Evolutionary conservation across 2,329 filamentous ascomycete genomes (phyloP), one percentile per base, ranked within the genome.

Genomic region (Aureobasidium mangrovei): DNA sequence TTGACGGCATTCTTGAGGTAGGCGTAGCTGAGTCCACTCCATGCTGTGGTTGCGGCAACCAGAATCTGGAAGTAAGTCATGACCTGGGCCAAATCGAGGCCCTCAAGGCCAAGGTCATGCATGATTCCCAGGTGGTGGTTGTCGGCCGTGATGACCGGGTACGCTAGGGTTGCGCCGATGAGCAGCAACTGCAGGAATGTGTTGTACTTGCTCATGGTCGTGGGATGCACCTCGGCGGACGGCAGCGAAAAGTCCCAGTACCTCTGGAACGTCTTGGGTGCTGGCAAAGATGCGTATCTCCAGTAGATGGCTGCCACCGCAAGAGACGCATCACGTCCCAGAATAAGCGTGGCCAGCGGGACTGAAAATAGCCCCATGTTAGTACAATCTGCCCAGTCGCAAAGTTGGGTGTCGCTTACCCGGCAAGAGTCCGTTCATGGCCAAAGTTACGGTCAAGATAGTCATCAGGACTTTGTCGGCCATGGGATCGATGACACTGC

Each of bases 241-340:
- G 88, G 93, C 10, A 98, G 78, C 3, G 87, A 91, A 67, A 98
- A 97, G 71, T 98, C 93, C 93, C 93, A 98, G 71, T 97, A 98
- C 18, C 93, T 78, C 18, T 80, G 73, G 70, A 96, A 88, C 0
- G 93, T 97, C 72, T 97, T 97, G 1, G 93, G 93, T 0, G 88
- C 84, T 0, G 93, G 93, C 4, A 98, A 78, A 2, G 88, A 94
- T 60, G 96, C 94, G 81, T 89, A 97, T 59, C 93, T 85, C 70
- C 93, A 97, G 74, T 96, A 97, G 61, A 98, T 84, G 27, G 93
- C 93, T 2, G 90, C 83, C 26, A 95, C 77, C 28, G 80, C 90
- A 4, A 98, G 79, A 24, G 84, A 88, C 40, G 87, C 80, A 64
- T 98, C 93, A 41, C 93, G 82, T 29, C 91, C 91, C 3, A 98